These are phyloP conservation scores for Kodamaea hsintzibuensis DNA, from an alignment of 805 yeast species.

Conservation along the genomic window DNA sequence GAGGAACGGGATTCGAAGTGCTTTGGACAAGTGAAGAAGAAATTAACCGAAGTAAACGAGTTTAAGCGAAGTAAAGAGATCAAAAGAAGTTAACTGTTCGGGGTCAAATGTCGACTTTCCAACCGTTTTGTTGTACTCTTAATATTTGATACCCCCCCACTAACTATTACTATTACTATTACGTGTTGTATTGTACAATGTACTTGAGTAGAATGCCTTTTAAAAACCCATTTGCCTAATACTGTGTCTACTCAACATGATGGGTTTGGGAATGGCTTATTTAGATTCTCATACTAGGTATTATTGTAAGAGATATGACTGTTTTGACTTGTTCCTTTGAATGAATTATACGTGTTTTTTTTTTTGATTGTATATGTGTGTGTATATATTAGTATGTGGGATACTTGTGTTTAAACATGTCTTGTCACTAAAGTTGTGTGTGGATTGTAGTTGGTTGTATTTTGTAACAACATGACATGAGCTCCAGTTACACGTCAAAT, in stretches of 20 bases:
- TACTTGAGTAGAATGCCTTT: too few relatives aligned
- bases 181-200: neutral
- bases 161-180: neutral
- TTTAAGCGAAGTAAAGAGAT: neutral
- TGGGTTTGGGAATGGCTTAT: too few relatives aligned
- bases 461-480: neutral
- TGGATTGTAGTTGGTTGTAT: too few relatives aligned
- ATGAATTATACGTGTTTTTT: too few relatives aligned
- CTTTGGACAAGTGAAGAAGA: neutral
- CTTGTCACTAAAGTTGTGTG: too few relatives aligned
- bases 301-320: too few relatives aligned
- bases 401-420: too few relatives aligned
- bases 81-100: neutral
- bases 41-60: neutral
- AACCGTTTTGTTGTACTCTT: neutral
- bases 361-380: too few relatives aligned
- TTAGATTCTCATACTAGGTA: too few relatives aligned
- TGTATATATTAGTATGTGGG: too few relatives aligned
- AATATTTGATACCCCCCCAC: neutral
- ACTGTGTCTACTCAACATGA: neutral
- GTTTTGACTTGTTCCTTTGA: too few relatives aligned
- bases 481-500: neutral
- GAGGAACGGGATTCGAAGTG: neutral
- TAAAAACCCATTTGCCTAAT: too few relatives aligned
- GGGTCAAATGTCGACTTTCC: neutral